Base-by-base conservation (phyloP, 202 grass and related monocot genomes). In the Dendrocalamus latiflorus region DNA sequence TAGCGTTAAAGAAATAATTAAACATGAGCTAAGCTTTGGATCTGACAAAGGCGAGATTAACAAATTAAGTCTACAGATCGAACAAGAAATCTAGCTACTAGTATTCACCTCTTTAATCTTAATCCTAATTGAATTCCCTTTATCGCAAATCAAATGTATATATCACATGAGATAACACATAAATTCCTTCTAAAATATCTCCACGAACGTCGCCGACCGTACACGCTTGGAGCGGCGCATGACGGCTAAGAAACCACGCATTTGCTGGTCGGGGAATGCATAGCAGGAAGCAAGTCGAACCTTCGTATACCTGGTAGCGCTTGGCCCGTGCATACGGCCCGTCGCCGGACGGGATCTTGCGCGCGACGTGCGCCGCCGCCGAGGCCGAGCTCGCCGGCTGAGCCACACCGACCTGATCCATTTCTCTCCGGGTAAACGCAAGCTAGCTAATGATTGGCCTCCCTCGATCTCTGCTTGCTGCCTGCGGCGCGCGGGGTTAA, bases 271-370 rank as follows among this genome's bases (percentile, higher is more conserved):
- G 15, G 38, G 30, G 37, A 8, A 64, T 53, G 39, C 42, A 16
- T 15, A 33, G 38, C 54, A 17, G 22, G 3, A 6, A 37, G 12
- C 12, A 18, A 54, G 62, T 54, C 14, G 34, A 76, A 16, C 36
- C 4, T 59, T 12, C 16, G 13, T 45, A 22, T 85, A 98, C 96
- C 93, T 99, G 96, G 49, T 88, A 84, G 78, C 94, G 91, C 81
- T 99, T 99, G 61, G 91, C 96, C 81, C 96, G 87, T 3, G 92
- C 96, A 34, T 99, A 99, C 8, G 96, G 93, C 21, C 96, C 91
- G 44, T 92, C 93, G 78, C 96, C 96, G 38, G 93, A 28, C 0
- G 96, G 96, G 66, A 99, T 93, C 77, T 99, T 99, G 78, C 86
- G 79, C 48, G 86, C 63, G 36, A 86, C 88, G 77, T 94, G 87